A percentile compares a stretch with the other conserved stretches of the same genome.
Conservation (phyloP, 2,329 filamentous ascomycete species). For the Sordariomycetes sp. region DNA sequence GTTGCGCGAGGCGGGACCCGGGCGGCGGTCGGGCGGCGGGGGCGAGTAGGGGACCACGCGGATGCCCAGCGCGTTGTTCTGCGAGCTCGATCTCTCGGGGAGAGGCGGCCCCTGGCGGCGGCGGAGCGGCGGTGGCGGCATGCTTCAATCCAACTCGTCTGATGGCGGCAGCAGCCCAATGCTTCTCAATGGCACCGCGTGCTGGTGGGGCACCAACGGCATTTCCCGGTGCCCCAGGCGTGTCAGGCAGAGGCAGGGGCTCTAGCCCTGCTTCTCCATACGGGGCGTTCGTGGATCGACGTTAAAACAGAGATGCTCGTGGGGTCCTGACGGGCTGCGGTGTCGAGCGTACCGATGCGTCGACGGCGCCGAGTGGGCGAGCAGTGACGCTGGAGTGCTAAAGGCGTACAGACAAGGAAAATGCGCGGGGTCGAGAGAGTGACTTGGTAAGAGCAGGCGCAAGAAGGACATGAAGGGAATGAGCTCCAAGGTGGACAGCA, state of each 20-base stretch:
- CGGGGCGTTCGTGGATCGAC: not conserved
- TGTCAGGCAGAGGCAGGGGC: not conserved
- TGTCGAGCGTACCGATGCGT: not conserved
- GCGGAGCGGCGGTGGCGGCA: slow-evolving; percentile 12
- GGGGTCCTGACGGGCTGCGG: not conserved
- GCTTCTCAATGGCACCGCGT: not conserved
- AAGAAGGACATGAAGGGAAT: not conserved
- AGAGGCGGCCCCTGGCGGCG: slow-evolving; percentile 21
- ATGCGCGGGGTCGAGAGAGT: not conserved
- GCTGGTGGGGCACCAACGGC: not conserved
- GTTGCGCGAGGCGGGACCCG: slow-evolving; percentile 11
- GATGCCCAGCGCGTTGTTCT: slow-evolving; percentile 30
- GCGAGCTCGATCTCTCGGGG: slow-evolving; percentile 22
- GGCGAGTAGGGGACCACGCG: slow-evolving; percentile 39
- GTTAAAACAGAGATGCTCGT: not conserved
- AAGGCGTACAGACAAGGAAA: not conserved
- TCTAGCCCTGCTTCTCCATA: not conserved
- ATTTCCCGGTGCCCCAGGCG: not conserved
- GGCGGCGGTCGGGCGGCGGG: slow-evolving; percentile 22
- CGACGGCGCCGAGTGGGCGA: not conserved
- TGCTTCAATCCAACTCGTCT: slow-evolving; percentile 3
- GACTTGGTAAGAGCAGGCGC: not conserved
- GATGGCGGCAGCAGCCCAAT: not conserved
- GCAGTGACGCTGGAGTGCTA: not conserved
- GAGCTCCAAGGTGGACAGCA: not conserved